Base-by-base conservation (phyloP, 1,284 basidiomycete genomes). In the Ustilago bromivora region DNA sequence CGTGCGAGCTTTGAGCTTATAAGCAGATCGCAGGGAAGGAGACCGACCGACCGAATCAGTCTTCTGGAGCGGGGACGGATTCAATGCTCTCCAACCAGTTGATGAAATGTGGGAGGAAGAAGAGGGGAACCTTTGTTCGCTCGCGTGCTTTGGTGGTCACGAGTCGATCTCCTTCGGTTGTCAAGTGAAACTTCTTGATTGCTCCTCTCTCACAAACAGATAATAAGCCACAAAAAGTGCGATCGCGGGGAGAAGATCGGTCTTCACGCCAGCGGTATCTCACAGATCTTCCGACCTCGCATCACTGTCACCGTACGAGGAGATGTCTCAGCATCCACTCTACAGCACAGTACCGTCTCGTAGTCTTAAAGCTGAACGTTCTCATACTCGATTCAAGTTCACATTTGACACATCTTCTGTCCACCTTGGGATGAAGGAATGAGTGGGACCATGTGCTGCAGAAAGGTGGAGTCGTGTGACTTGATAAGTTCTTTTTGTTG, bases 61-160 rank as follows among this genome's bases (percentile, higher is more conserved):
- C 13, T 46, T 19, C 1, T 5, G n/a, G n/a, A 19, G 7, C n/a
- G 17, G 36, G 36, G 10, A 23, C 17, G 6, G 43, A 1, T 15
- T 46, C 23, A 28, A 28, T 46, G 43, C n/a, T 46, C 43, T 19
- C 43, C 17, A 46, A 19, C 17, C 7, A 15, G 11, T 17, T 46
- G 43, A 46, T 46, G 43, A 46, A 51, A 38, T n/a, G 32, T 11
- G 31, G 13, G n/a, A 28, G 4, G 6, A 54, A 34, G 43, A 55
- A 38, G 11, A 47, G 46, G 38, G 41, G 13, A 28, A 19, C 9
- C 13, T 34, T 61, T 31, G 54, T 49, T 31, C 8, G 19, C 54
- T 67, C 38, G 65, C 54, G 65, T 66, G 58, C 65, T 66, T 36
- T 34, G 17, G 6, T 32, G 55, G 43, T 61, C 56, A 62, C 66